These are phyloP conservation scores for Wickerhamiella spandovensis DNA, from an alignment of 805 yeast species.

Conservation along the genomic window DNA sequence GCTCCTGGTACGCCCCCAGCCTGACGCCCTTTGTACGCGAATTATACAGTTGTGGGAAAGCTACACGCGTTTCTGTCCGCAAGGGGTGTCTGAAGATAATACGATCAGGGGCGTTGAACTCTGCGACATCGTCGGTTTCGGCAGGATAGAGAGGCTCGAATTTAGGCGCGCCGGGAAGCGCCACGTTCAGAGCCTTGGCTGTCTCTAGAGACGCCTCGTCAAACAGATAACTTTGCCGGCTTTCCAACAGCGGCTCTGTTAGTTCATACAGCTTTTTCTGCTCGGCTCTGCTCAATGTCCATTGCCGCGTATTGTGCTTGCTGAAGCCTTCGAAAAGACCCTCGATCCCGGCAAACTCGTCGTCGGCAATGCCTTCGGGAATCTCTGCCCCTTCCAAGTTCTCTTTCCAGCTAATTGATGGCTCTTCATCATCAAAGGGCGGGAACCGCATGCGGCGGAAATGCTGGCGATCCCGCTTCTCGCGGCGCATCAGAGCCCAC, in stretches of 20 bases:
- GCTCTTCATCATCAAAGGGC: conserved; percentile 95
- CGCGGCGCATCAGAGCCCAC: conserved; percentile 90
- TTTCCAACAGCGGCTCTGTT: conserved; percentile 53
- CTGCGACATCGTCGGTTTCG: conserved; percentile 67
- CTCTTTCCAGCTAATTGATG: conserved; percentile 74
- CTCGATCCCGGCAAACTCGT: conserved; percentile 46
- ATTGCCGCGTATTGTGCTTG: conserved; percentile 27
- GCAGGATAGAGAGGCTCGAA: conserved; percentile 75
- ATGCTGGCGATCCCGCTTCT: conserved; percentile 78
- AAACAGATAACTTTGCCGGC: conserved; percentile 48
- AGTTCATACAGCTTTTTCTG: conserved; percentile 56
- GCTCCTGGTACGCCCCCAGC: conserved; percentile 23
- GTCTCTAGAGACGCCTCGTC: conserved; percentile 72
- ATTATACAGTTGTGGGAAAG: conserved; percentile 76
- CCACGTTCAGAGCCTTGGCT: conserved; percentile 76
- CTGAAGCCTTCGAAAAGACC: conserved; percentile 79
- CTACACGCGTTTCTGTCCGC: conserved; percentile 72
- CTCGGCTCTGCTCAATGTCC: conserved; percentile 49
- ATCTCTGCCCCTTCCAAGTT: conserved; percentile 62
- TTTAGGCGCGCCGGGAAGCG: conserved; percentile 92
- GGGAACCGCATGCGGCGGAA: conserved; percentile 91
- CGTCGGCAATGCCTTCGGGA: conserved; percentile 40
- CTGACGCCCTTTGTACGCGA: conserved; percentile 56
- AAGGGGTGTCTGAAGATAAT: conserved; percentile 67
- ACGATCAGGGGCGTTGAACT: conserved; percentile 80